Conservation (phyloP, 1,284 basidiomycete species). For the Sporisorium graminicola region DNA sequence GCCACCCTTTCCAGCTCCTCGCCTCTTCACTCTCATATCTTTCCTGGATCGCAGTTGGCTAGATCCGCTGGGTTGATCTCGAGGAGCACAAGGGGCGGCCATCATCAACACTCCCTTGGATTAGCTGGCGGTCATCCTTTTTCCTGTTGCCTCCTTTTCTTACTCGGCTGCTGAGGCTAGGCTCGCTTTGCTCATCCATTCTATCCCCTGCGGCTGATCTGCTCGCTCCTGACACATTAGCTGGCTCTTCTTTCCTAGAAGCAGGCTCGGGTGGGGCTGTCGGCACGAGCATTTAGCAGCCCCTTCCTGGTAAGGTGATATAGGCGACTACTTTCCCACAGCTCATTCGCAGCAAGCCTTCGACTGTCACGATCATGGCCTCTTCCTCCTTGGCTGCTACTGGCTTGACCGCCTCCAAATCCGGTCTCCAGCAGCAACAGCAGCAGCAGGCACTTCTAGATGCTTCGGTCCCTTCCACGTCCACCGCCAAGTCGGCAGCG, state of each 20-base stretch:
- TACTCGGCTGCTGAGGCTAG: neutral
- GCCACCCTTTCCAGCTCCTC: neutral
- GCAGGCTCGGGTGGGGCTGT: neutral
- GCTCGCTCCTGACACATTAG: neutral
- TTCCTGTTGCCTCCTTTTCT: neutral
- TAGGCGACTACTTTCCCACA: neutral
- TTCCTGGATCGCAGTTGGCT: neutral
- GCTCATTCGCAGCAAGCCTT: neutral
- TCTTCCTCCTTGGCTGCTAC: constrained; percentile 45
- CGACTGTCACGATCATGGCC: constrained; percentile 24
- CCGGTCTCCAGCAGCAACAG: constrained; percentile 44
- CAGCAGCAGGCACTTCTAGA: constrained; percentile 50
- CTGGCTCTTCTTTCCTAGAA: neutral
- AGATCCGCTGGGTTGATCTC: neutral
- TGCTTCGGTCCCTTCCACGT: constrained; percentile 31
- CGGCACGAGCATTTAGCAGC: neutral
- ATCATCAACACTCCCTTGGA: neutral
- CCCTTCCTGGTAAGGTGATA: neutral
- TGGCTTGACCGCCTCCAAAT: constrained; percentile 48
- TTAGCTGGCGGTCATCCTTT: neutral
- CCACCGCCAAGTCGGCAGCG: constrained; percentile 39
- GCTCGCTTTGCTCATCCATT: neutral
- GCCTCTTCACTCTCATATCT: neutral
- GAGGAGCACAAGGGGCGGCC: neutral
- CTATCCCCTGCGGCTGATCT: neutral